These are phyloP conservation scores for Fusarium protoensiforme DNA, from an alignment of 2,329 filamentous ascomycete species.

Conservation along the genomic window DNA sequence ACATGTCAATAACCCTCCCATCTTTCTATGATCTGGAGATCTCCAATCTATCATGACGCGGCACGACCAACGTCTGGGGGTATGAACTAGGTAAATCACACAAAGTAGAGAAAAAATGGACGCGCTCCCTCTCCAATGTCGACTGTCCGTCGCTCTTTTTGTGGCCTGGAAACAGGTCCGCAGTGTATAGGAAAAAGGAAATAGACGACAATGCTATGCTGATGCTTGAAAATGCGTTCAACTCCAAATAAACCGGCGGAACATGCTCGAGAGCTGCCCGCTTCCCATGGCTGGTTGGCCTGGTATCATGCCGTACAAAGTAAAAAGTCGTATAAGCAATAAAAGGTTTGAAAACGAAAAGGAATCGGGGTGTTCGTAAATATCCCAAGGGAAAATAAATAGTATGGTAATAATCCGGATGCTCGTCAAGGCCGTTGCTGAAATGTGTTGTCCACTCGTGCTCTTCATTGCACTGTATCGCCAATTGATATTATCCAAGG, in stretches of 20 bases:
- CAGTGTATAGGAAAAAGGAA: slow-evolving; percentile 3
- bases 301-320: slow-evolving; percentile 40
- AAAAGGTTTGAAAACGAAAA: slow-evolving; percentile 6
- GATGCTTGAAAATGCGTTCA: slow-evolving; percentile 24
- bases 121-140: neutral
- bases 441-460: neutral
- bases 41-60: slow-evolving; percentile 37
- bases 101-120: neutral
- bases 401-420: neutral
- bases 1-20: neutral
- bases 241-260: slow-evolving; percentile 23
- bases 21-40: slow-evolving; percentile 28
- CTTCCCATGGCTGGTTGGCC: slow-evolving; percentile 29
- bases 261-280: slow-evolving; percentile 16
- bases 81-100: slow-evolving; percentile 16
- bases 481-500: neutral
- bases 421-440: slow-evolving; percentile 2
- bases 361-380: neutral
- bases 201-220: slow-evolving; percentile 19
- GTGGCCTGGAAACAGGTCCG: neutral
- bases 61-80: slow-evolving; percentile 16
- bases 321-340: slow-evolving; percentile 10
- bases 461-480: neutral
- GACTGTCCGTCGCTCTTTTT: neutral
- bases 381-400: neutral